Evolutionary conservation across 345 rosid species (phyloP), one percentile per base, ranked within the genome.

Genomic region (Limnanthes douglasii): DNA sequence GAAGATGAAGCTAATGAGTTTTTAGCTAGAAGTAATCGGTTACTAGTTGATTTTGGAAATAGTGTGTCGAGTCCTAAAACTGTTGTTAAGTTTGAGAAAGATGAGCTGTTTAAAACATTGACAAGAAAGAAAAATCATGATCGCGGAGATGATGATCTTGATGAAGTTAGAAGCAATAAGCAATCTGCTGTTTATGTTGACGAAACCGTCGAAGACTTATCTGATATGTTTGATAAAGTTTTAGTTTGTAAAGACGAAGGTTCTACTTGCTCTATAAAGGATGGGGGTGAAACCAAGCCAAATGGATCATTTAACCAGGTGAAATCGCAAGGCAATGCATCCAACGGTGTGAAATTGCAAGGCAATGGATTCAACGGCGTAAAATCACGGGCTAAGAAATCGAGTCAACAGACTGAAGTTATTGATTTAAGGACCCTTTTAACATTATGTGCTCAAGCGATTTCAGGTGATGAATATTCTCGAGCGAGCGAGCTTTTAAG

Each of bases 361-460:
- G 55, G 48, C 46, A 41, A 37, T 22, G 51, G 42, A 44, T 35
- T 54, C 9, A 54, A 61, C 9, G 64, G 51, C 37, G 63, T 58
- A 16, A 80, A 71, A 45, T 8, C 39, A 31, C 66, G 58, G 0
- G 57, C 35, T 5, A 76, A 64, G 57, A 69, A 56, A 42, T 60
- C 41, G 10, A 35, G 17, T 22, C 37, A 48, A 6, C 65, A 46
- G 46, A 61, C 51, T 37, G 80, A 75, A 48, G 65, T 60, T 8
- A 81, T 59, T 51, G 96, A 86, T 62, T 46, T 80, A 43, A 72
- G 96, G 50, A 65, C 69, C 21, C 77, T 80, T 11, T 55, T 80
- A 60, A 61, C 72, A 12, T 58, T 61, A 8, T 80, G 94, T 44
- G 94, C 96, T 6, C 96, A 86, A 56, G 79, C 96, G 19, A 65